Evolutionary conservation across 2,329 filamentous ascomycete genomes (phyloP).

Genomic region (Cordyceps cateniannulata): DNA sequence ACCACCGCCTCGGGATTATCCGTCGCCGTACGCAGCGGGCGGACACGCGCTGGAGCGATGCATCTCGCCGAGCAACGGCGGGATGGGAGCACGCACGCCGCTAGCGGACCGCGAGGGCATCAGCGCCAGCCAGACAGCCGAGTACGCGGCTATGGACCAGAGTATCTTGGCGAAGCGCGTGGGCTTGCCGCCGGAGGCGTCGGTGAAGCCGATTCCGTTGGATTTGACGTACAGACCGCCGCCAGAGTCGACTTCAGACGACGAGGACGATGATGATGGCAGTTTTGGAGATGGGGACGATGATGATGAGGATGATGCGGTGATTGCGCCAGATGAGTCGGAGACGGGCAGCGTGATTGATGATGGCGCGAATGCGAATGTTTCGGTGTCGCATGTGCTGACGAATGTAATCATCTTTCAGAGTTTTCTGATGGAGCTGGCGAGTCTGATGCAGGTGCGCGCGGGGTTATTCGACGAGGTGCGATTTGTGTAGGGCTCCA

Average conservation of each 20-base stretch:
- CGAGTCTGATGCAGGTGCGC: conserved; percentile 67
- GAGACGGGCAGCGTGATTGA: conserved; percentile 19
- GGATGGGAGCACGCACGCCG: conserved; percentile 19
- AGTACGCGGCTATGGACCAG: conserved; percentile 59
- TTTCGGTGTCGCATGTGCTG: conserved; percentile 69
- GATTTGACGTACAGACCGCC: conserved; percentile 24
- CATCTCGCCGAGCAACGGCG: conserved; percentile 34
- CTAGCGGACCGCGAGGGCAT: conserved; percentile 27
- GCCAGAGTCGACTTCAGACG: neutral
- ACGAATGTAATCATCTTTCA: conserved; percentile 76
- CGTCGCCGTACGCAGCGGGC: neutral
- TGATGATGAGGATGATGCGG: conserved; percentile 13
- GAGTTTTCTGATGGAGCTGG: conserved; percentile 71
- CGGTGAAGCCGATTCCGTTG: conserved; percentile 42
- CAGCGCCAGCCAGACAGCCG: conserved; percentile 47
- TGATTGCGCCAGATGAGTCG: conserved; percentile 21
- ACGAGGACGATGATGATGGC: conserved; percentile 17
- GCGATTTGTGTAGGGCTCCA: conserved; percentile 45
- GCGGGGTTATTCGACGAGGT: conserved; percentile 73
- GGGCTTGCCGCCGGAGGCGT: conserved; percentile 39
- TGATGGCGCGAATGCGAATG: conserved; percentile 31
- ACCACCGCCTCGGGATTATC: conserved; percentile 31
- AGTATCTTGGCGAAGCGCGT: conserved; percentile 52
- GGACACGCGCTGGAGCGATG: conserved; percentile 29
- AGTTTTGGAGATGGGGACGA: conserved; percentile 11